Percentiles rank a stretch among this genome's conserved stretches.
Evolutionary conservation across 164 flowering plant species (phyloP).

Genomic region (Liriodendron chinense): DNA sequence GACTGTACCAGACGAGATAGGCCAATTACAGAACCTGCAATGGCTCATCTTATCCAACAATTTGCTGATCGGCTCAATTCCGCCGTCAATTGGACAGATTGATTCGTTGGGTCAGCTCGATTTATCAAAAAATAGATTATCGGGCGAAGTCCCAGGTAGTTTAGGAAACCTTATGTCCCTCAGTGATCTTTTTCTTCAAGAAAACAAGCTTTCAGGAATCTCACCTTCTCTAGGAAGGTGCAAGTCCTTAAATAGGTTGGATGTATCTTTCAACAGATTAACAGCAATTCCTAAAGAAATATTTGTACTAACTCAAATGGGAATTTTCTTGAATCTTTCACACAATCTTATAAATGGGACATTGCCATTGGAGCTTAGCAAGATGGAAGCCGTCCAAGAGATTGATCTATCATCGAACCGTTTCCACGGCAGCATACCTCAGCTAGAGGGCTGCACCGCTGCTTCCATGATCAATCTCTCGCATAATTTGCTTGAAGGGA

Average conservation of each 20-base stretch:
- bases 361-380: slow-evolving; percentile 50
- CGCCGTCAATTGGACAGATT: slow-evolving; percentile 30
- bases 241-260: slow-evolving; percentile 36
- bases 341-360: slow-evolving; percentile 50
- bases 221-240: slow-evolving; percentile 50
- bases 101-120: slow-evolving; percentile 43
- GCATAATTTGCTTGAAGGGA: slow-evolving; percentile 41
- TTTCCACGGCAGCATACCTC: slow-evolving; percentile 38
- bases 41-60: slow-evolving; percentile 48
- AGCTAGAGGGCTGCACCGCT: slow-evolving; percentile 42
- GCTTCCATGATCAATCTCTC: slow-evolving; percentile 38
- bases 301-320: slow-evolving; percentile 28
- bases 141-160: slow-evolving; percentile 43
- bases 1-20: slow-evolving; percentile 47
- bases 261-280: slow-evolving; percentile 50
- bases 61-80: slow-evolving; percentile 32
- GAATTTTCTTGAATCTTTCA: slow-evolving; percentile 50
- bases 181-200: slow-evolving; percentile 38
- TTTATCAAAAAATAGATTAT: slow-evolving; percentile 41
- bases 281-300: slow-evolving; percentile 50
- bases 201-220: slow-evolving; percentile 47
- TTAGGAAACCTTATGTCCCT: slow-evolving; percentile 37
- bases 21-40: slow-evolving; percentile 27
- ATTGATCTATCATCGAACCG: slow-evolving; percentile 56
- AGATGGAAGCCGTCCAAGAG: slow-evolving; percentile 37